phyloP scores from a whole-genome alignment of 495 filamentous ascomycete species.

The Cryomyces antarcticus region DNA sequence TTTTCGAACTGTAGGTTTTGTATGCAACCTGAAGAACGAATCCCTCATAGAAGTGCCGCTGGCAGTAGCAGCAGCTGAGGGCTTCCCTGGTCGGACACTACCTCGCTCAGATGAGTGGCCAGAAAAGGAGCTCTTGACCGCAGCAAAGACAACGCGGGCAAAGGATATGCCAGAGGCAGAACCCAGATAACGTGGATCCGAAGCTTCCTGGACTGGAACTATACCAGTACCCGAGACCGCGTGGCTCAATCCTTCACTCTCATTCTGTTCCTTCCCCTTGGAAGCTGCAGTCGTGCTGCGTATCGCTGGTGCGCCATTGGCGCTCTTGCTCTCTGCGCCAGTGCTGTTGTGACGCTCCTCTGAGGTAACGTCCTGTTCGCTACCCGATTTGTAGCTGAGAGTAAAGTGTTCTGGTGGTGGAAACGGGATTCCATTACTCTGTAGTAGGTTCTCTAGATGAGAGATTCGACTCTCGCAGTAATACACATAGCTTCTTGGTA shows the following conservation, averaged over 20 bases:
- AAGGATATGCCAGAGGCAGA: constrained; percentile 87
- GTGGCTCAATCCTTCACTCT: constrained; percentile 44
- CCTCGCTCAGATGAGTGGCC: constrained; percentile 36
- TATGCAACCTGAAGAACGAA: constrained; percentile 86
- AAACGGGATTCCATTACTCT: constrained; percentile 47
- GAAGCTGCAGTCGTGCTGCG: constrained; percentile 5
- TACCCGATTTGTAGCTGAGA: constrained; percentile 15
- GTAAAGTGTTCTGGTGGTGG: constrained; percentile 62
- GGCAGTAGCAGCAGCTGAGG: constrained; percentile 19
- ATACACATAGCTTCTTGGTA: constrained; percentile 84
- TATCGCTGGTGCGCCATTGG: constrained; percentile 3
- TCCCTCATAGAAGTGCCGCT: constrained; percentile 64
- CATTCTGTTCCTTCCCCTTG: constrained; percentile 30
- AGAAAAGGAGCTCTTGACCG: constrained; percentile 65
- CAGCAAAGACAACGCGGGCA: constrained; percentile 82
- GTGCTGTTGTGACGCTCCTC: background rate
- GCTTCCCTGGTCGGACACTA: constrained; percentile 27
- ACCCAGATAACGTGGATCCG: constrained; percentile 62
- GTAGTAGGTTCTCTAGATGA: constrained; percentile 63
- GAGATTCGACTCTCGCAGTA: constrained; percentile 74
- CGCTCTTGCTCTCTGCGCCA: constrained; percentile 4
- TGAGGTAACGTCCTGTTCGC: too few species aligned
- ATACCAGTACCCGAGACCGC: constrained; percentile 58
- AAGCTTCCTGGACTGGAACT: constrained; percentile 54
- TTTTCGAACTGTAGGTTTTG: constrained; percentile 65